Evolutionary conservation across 371 early-diverging fungal species (phyloP).

Genomic region (Zychaea mexicana): DNA sequence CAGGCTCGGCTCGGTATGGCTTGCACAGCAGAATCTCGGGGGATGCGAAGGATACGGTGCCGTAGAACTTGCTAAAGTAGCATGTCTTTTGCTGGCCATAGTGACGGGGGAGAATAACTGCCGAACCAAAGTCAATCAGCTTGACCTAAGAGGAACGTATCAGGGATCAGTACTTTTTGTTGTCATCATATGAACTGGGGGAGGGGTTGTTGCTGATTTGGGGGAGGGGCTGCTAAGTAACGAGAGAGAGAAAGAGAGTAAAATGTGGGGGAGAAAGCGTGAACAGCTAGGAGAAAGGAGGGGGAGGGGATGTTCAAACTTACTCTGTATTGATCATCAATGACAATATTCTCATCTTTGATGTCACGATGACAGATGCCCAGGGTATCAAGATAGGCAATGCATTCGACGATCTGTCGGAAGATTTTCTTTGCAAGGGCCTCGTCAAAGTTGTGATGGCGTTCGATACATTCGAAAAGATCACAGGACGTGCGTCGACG

Average conservation of each 20-base stretch:
- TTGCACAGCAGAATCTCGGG: constrained; percentile 81
- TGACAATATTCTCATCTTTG: constrained; percentile 81
- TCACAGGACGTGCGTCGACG: constrained; percentile 66
- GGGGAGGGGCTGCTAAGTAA: not conserved
- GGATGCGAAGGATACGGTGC: constrained; percentile 62
- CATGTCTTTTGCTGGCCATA: constrained; percentile 21
- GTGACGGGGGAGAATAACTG: constrained; percentile 41
- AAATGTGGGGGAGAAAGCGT: not conserved
- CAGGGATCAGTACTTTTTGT: not conserved
- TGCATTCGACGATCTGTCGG: constrained; percentile 70
- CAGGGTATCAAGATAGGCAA: constrained; percentile 60
- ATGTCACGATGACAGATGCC: constrained; percentile 70
- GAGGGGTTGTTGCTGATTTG: not conserved
- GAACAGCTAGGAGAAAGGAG: constrained; percentile 11
- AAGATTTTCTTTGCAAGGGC: constrained; percentile 61
- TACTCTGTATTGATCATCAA: constrained; percentile 61
- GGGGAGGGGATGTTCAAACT: constrained; percentile 2
- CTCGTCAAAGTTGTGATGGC: constrained; percentile 67
- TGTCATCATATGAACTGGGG: not conserved
- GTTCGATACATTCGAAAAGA: constrained; percentile 83
- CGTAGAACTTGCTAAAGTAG: constrained; percentile 43
- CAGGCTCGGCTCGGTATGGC: constrained; percentile 76
- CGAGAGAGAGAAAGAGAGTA: not conserved
- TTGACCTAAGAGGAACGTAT: constrained; percentile 52
- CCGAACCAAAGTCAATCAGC: constrained; percentile 82